A percentile compares a stretch with the other conserved stretches of the same genome.
These are phyloP conservation scores for Colletotrichum simmondsii DNA, from an alignment of 2,329 filamentous ascomycete species.

Conservation along the genomic window DNA sequence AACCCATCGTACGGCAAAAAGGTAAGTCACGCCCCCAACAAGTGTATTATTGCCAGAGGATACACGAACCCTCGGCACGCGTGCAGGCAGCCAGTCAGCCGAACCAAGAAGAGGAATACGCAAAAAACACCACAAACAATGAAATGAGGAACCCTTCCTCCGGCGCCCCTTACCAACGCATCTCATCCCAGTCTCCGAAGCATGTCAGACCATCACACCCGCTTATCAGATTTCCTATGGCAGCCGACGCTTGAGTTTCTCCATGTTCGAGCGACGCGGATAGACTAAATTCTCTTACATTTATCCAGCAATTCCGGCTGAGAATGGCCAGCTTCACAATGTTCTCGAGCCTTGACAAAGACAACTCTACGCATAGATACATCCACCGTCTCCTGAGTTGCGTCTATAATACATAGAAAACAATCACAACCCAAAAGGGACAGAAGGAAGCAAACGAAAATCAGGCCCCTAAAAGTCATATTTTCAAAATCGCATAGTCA, in stretches of 20 bases:
- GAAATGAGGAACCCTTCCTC: background rate
- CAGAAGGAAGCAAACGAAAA: background rate
- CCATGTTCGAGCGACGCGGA: too few species aligned
- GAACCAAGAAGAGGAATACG: background rate
- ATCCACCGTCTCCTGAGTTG: background rate
- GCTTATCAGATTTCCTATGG: too few species aligned
- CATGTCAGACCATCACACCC: too few species aligned
- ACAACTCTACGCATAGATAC: too few species aligned
- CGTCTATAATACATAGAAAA: background rate
- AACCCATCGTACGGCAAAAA: background rate
- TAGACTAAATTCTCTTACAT: too few species aligned
- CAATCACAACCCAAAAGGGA: background rate
- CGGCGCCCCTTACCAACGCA: background rate
- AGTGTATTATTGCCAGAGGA: background rate
- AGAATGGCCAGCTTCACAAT: too few species aligned
- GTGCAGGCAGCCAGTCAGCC: background rate
- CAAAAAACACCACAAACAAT: background rate
- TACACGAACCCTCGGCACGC: background rate
- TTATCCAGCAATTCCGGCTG: too few species aligned
- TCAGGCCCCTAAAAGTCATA: too few species aligned
- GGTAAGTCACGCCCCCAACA: background rate
- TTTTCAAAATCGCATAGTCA: background rate
- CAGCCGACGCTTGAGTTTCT: too few species aligned
- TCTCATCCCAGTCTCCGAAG: background rate
- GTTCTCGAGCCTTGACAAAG: too few species aligned